These are phyloP conservation scores for Castanospermum australe DNA, from an alignment of 306 rosid species.

Conservation along the genomic window DNA sequence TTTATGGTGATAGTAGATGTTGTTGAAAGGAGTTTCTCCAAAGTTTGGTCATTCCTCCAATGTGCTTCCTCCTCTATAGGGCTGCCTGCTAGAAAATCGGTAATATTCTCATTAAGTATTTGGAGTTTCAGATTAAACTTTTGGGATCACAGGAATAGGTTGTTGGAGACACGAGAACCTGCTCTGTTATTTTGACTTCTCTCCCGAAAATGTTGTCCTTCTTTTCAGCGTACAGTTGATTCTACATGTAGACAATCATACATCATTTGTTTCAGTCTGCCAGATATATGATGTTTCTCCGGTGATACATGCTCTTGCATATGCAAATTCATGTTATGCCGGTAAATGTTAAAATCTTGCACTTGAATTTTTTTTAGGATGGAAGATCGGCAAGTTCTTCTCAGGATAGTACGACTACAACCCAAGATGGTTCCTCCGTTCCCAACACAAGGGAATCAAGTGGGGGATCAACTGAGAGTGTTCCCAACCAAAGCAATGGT, in stretches of 20 bases:
- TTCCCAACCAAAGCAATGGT: slow-evolving; percentile 42
- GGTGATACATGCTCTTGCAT: not conserved
- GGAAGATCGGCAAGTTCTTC: slow-evolving; percentile 43
- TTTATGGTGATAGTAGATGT: not conserved
- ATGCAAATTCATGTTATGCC: slow-evolving; percentile 4
- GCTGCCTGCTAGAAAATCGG: not conserved
- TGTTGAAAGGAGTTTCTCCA: no score
- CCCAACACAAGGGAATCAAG: slow-evolving; percentile 46
- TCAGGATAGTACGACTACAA: slow-evolving; percentile 36
- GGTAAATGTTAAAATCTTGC: slow-evolving; percentile 19
- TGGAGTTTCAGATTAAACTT: not conserved
- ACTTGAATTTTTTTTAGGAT: slow-evolving; percentile 52
- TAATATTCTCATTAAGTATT: not conserved
- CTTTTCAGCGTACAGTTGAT: not conserved
- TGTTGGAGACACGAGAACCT: not conserved
- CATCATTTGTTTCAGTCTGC: not conserved
- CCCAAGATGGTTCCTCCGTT: slow-evolving; percentile 45
- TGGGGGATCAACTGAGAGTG: slow-evolving; percentile 33
- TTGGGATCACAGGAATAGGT: not conserved
- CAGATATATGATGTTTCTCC: not conserved
- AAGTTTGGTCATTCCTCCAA: no score
- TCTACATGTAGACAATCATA: slow-evolving; percentile 3
- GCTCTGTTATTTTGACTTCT: not conserved
- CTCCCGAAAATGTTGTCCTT: not conserved
- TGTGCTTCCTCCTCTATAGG: not conserved